Base-by-base conservation (phyloP, 352 stramenopile genomes). In the Elongisporangium anandrum region DNA sequence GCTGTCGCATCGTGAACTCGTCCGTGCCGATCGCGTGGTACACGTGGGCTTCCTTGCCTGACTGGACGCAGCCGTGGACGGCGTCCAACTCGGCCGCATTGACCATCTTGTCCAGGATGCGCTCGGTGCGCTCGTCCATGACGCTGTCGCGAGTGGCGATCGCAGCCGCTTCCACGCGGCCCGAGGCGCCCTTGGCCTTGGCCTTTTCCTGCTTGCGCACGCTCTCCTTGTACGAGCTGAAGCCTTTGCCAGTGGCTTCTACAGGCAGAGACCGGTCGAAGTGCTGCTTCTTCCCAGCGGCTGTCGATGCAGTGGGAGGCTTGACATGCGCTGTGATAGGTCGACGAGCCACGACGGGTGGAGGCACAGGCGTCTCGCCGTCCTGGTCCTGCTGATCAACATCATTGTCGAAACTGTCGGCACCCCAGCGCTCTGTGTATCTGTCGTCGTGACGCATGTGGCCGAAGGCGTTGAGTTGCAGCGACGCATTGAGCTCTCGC, bases 11-110 rank as follows among this genome's bases (percentile, higher is more conserved):
- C 29, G 69, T 81, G 17, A 63, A 63, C 50, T 73, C 69, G 50
- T 87, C 77, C 2, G 70, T 87, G 26, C 81, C 83, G 34, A 78
- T 50, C 0, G 83, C 85, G 64, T 83, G 85, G 57, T 88, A 95
- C 56, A 95, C 84, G 56, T 91, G 81, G 2, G 83, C 84, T 57
- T 95, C 86, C 58, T 95, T 95, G 22, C 86, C 86, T 12, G 77
- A 87, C 63, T 89, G 87, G 20, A 95, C 77, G 22, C 75, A 85
- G 20, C 85, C 85, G 53, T 90, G 72, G 15, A 94, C 80, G 56
- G 90, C 64, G 50, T 91, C 79, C 26, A 95, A 60, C 50, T 82
- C 74, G 38, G 77, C 82, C 45, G 63, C 54, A 41, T 90, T 91
- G 56, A 90, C 79, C 75, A 91, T 87, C 66, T 87, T 88, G 61